A percentile compares a stretch with the other conserved stretches of the same genome.
phyloP scores from a whole-genome alignment of 1,284 basidiomycete species.

The Neolentinus lepideus region DNA sequence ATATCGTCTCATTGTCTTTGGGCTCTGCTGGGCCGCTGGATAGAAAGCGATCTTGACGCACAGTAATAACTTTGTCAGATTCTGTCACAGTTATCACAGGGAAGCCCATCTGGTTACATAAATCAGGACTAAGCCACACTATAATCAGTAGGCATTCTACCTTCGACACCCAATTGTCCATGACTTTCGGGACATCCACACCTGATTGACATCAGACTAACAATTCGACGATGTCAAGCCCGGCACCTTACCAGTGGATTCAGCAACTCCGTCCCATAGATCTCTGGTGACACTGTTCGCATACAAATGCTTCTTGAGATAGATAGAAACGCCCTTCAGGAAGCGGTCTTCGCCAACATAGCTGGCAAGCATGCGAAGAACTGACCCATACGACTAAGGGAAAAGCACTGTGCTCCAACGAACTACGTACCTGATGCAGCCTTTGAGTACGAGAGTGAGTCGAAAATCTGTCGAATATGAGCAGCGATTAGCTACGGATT shows the following conservation, averaged over 20 bases:
- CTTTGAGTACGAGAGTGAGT: constrained; percentile 81
- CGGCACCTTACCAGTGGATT: constrained; percentile 48
- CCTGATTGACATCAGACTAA: constrained; percentile 26
- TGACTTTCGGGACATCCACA: constrained; percentile 73
- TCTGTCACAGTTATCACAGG: constrained; percentile 88
- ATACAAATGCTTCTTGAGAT: constrained; percentile 85
- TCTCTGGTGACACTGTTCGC: constrained; percentile 84
- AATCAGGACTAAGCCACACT: neutral
- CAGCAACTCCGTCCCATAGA: constrained; percentile 85
- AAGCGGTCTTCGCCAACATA: constrained; percentile 89
- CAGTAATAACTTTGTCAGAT: constrained; percentile 55
- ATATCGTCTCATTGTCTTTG: constrained; percentile 88
- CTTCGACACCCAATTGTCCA: constrained; percentile 92
- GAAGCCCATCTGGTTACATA: constrained; percentile 60
- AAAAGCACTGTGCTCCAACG: neutral
- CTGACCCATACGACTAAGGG: constrained; percentile 23
- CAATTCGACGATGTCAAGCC: too few species aligned
- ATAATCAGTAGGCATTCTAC: constrained; percentile 26
- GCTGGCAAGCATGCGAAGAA: constrained; percentile 88
- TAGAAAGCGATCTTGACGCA: constrained; percentile 91
- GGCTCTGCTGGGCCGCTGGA: constrained; percentile 74
- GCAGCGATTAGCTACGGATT: neutral
- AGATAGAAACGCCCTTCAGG: constrained; percentile 83
- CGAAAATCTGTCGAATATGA: constrained; percentile 61
- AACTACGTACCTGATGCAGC: constrained; percentile 59